phyloP scores from a whole-genome alignment of 2,329 filamentous ascomycete species.

The Beauveria pseudobassiana region DNA sequence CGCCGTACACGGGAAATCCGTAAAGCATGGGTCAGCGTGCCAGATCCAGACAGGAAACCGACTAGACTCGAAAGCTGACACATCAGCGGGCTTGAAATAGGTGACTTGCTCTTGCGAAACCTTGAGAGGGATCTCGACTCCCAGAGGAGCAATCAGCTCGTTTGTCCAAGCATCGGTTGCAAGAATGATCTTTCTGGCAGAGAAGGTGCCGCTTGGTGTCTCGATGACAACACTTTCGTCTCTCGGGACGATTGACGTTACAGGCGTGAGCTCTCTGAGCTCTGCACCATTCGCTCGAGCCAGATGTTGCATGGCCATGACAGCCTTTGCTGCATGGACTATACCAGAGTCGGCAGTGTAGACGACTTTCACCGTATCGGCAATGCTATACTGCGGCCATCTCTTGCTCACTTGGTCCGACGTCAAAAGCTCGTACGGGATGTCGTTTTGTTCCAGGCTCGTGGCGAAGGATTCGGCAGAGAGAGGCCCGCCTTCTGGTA shows the following conservation, averaged over 20 bases:
- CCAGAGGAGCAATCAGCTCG: constrained; percentile 10
- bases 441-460: constrained; percentile 5
- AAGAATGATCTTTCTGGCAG: constrained; percentile 12
- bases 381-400: constrained; percentile 18
- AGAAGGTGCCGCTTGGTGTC: constrained; percentile 3
- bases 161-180: constrained; percentile 14
- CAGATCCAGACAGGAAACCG: constrained; percentile 14
- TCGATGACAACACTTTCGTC: constrained; percentile 1
- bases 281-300: constrained; percentile 9
- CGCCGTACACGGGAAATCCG: constrained; percentile 14
- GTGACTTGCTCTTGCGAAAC: constrained; percentile 13
- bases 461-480: neutral
- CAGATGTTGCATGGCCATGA: constrained; percentile 12
- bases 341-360: constrained; percentile 20
- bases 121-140: constrained; percentile 20
- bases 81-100: constrained; percentile 13
- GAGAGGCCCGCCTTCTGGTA: constrained; percentile 12
- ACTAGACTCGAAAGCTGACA: neutral
- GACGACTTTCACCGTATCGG: constrained; percentile 12
- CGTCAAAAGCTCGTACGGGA: constrained; percentile 17
- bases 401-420: constrained; percentile 13
- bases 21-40: constrained; percentile 11
- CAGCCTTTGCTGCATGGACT: constrained; percentile 13
- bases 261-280: constrained; percentile 9
- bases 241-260: constrained; percentile 1